Percentiles rank a stretch among this genome's conserved stretches.
phyloP scores from a whole-genome alignment of 768 basidiomycete species.

The Floccularia luteovirens region DNA sequence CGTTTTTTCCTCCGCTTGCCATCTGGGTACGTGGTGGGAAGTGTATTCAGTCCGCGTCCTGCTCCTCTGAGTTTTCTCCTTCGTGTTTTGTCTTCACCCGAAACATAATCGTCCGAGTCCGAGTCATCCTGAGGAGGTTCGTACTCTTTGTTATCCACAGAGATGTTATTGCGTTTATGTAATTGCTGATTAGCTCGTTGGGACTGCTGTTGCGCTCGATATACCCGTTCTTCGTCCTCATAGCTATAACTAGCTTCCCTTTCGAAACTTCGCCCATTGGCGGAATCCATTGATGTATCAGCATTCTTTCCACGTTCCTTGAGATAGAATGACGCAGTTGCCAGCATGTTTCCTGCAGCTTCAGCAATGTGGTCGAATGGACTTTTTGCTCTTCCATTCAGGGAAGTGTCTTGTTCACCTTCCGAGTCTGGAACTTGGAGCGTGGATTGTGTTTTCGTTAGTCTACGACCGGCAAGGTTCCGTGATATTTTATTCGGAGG shows the following conservation, averaged over 20 bases:
- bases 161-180: constrained; percentile 56
- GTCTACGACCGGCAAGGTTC: constrained; percentile 24
- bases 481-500: constrained; percentile 43
- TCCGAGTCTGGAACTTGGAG: constrained; percentile 65
- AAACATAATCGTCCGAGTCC: constrained; percentile 49
- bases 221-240: constrained; percentile 65
- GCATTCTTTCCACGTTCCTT: constrained; percentile 41
- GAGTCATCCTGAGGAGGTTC: constrained; percentile 68
- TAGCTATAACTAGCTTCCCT: constrained; percentile 67
- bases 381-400: constrained; percentile 52
- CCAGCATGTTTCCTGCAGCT: constrained; percentile 42
- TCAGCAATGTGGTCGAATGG: constrained; percentile 59
- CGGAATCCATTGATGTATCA: constrained; percentile 9
- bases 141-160: constrained; percentile 77
- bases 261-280: constrained; percentile 27
- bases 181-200: constrained; percentile 16
- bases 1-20: constrained; percentile 57
- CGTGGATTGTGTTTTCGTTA: constrained; percentile 48
- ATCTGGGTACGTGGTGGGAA: constrained; percentile 52
- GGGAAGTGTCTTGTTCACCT: constrained; percentile 35
- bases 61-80: constrained; percentile 52
- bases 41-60: constrained; percentile 43
- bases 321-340: constrained; percentile 57
- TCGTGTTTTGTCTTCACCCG: constrained; percentile 45
- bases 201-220: constrained; percentile 30